Evolutionary conservation across 2,329 filamentous ascomycete species (phyloP), one percentile per base, ranked within the genome.

Genomic region (Apiospora kogelbergensis): DNA sequence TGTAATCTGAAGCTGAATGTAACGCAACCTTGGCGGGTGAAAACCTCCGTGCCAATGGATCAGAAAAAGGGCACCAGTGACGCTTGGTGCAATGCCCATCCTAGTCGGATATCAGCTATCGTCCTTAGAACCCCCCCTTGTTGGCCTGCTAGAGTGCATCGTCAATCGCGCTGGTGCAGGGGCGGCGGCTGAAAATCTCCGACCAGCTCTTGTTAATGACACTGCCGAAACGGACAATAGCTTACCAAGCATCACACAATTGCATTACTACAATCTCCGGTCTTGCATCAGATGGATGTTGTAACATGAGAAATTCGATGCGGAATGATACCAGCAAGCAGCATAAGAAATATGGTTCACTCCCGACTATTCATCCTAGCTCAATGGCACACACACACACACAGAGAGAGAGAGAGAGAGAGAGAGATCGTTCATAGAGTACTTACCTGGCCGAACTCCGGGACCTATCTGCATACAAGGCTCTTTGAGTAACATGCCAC

Each of bases 11-110:
- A 60, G 53, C 53, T 60, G 53, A 37, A 60, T 60, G 53, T 60
- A 60, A 60, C 53, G 53, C 53, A 60, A 60, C 53, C 53, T 60
- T 60, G 53, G 53, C 53, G 53, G 53, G 53, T 37, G 53, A 60
- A 37, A 60, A 60, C 53, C 53, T 60, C 53, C 53, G 53, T 37
- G 30, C 53, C 53, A 60, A 22, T 60, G 53, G 48, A 33, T 17
- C 48, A 15, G 13, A 20, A 24, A 33, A 33, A 57, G 26, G 48
- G 24, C 48, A 11, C 53, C 53, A 37, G 30, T 60, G 30, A 60
- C 20, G 53, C 53, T 22, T 22, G 15, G 53, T 60, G 30, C 30
- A 13, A 37, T 60, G 26, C 17, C 53, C 53, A 60, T 60, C 53
- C 53, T n/a, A 3, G 53, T 60, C 30, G 53, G 10, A 33, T n/a